A percentile compares a stretch with the other conserved stretches of the same genome.
Evolutionary conservation across 352 stramenopile species (phyloP).

Genomic region (Pelagophyceae sp.): DNA sequence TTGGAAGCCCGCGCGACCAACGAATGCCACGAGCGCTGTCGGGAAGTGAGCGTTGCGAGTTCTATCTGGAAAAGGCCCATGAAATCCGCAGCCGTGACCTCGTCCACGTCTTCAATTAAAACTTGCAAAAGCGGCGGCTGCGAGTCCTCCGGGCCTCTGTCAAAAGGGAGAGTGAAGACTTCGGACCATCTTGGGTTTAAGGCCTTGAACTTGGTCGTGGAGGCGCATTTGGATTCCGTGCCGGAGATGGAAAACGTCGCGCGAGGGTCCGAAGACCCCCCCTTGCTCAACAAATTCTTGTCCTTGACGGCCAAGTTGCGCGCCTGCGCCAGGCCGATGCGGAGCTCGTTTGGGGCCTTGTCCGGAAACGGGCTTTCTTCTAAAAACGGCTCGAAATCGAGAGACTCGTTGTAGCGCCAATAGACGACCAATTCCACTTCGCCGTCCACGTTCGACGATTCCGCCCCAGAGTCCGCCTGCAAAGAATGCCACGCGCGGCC

Average conservation of each 20-base stretch:
- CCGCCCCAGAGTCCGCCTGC: neutral
- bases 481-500: neutral
- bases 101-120: neutral
- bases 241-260: neutral
- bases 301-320: constrained; percentile 13
- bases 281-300: neutral
- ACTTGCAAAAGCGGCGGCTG: neutral
- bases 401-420: neutral
- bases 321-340: neutral
- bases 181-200: neutral
- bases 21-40: neutral
- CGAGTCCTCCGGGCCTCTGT: neutral
- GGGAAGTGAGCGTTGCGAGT: neutral
- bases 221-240: constrained; percentile 3
- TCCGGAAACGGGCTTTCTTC: constrained; percentile 12
- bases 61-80: neutral
- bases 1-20: neutral
- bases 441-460: constrained; percentile 10
- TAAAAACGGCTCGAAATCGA: constrained; percentile 13
- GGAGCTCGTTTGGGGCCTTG: constrained; percentile 6
- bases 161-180: neutral
- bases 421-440: constrained; percentile 5
- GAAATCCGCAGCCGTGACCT: neutral
- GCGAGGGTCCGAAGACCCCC: neutral
- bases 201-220: neutral